Percentiles rank a stretch among this genome's conserved stretches.
phyloP scores from a whole-genome alignment of 2,329 filamentous ascomycete species.

The Volutella citrinella region DNA sequence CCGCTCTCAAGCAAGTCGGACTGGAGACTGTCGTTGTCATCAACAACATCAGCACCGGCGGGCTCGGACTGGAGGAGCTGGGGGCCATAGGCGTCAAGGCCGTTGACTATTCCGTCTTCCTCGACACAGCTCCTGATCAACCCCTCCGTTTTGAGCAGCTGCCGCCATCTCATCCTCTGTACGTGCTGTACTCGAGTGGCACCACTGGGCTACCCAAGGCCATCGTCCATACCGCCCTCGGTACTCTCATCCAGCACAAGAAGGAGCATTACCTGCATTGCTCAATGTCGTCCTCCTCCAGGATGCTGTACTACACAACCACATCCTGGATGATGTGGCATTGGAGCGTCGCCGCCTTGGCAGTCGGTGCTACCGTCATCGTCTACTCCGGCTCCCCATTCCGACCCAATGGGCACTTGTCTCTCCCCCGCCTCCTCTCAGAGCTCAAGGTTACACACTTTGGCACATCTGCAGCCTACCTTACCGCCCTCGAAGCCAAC shows the following conservation, averaged over 20 bases:
- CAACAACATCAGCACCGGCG: conserved; percentile 53
- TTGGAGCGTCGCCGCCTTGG: conserved; percentile 85
- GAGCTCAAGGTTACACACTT: conserved; percentile 86
- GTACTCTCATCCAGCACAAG: conserved; percentile 92
- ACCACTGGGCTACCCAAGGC: conserved; percentile 88
- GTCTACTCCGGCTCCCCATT: conserved; percentile 95
- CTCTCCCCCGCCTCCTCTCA: conserved; percentile 78
- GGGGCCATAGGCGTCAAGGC: conserved; percentile 37
- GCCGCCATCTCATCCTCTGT: conserved; percentile 81
- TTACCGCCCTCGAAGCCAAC: conserved; percentile 85
- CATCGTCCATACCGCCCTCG: conserved; percentile 87
- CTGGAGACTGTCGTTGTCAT: conserved; percentile 74
- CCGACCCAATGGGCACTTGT: conserved; percentile 71
- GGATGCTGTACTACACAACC: conserved; percentile 91
- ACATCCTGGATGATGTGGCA: conserved; percentile 99
- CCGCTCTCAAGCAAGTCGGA: conserved; percentile 55
- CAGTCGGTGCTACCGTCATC: conserved; percentile 77
- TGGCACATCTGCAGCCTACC: conserved; percentile 90
- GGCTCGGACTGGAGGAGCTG: conserved; percentile 42
- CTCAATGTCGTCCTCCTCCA: conserved; percentile 68
- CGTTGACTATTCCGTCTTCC: conserved; percentile 44
- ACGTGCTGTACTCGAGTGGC: conserved; percentile 90
- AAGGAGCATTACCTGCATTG: conserved; percentile 91
- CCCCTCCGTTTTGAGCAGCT: conserved; percentile 71
- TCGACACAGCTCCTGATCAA: conserved; percentile 39